These are phyloP conservation scores for Castanea mollissima DNA, from an alignment of 306 rosid genomes.

Conservation along the genomic window DNA sequence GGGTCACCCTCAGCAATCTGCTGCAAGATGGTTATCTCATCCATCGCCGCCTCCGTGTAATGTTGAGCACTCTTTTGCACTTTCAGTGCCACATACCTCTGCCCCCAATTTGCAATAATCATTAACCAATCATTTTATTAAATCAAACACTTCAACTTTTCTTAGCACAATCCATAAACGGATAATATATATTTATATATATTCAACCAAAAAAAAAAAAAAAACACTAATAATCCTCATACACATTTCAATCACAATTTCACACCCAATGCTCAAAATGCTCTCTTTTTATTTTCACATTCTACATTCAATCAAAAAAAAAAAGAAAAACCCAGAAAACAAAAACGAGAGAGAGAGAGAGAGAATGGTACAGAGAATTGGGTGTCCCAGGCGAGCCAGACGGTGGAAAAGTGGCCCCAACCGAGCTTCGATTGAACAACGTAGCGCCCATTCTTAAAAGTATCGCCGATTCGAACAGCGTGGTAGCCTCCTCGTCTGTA, in stretches of 20 bases:
- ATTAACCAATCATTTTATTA: background rate
- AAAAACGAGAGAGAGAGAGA: conserved; percentile 6
- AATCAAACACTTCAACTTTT: background rate
- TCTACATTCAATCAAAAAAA: background rate
- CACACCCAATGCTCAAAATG: background rate
- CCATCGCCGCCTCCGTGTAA: conserved; percentile 97
- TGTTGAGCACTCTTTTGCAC: conserved; percentile 99
- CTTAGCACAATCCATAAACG: background rate
- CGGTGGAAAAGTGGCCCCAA: conserved; percentile 99
- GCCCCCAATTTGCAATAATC: conserved; percentile 22
- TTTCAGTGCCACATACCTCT: conserved; percentile 89
- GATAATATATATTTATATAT: background rate
- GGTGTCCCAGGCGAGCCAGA: conserved; percentile 96
- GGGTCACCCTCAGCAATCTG: conserved; percentile 91
- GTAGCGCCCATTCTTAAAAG: conserved; percentile 68
- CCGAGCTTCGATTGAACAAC: conserved; percentile 93
- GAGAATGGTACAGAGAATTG: conserved; percentile 42
- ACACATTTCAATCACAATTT: background rate
- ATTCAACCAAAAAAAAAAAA: too few relatives aligned
- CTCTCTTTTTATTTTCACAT: background rate
- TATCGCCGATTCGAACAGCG: conserved; percentile 82
- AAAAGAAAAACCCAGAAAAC: background rate
- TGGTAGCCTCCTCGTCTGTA: conserved; percentile 97
- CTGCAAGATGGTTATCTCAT: conserved; percentile 86
- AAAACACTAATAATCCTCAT: background rate